Evolutionary conservation across 2,329 filamentous ascomycete species (phyloP).

Genomic region (Diaporthe citriasiana): DNA sequence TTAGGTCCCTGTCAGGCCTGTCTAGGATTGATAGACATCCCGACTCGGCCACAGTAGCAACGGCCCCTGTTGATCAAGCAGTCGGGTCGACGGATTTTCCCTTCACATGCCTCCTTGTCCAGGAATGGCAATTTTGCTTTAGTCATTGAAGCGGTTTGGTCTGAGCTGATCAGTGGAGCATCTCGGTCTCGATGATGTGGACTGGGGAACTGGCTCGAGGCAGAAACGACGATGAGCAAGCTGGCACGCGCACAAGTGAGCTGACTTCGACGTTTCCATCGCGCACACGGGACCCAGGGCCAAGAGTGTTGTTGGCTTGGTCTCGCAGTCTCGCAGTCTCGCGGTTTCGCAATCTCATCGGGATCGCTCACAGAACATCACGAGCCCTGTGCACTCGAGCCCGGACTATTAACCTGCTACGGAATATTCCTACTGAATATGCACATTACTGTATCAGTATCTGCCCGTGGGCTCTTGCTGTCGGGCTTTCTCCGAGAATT

Average conservation of each 20-base stretch:
- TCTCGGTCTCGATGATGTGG: conserved; percentile 18
- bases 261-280: conserved; percentile 8
- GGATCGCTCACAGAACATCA: not conserved
- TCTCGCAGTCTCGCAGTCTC: not conserved
- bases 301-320: not conserved
- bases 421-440: conserved; percentile 7
- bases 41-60: not conserved
- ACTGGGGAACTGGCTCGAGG: not conserved
- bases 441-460: not conserved
- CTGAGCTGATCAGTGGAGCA: conserved; percentile 26
- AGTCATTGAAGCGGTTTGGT: conserved; percentile 10
- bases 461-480: not conserved
- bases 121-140: conserved; percentile 12
- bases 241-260: not conserved
- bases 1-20: conserved; percentile 19
- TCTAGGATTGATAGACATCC: conserved; percentile 28
- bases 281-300: not conserved
- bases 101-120: conserved; percentile 28
- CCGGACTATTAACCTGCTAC: not conserved
- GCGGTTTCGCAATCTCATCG: not conserved
- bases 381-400: not conserved
- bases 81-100: conserved; percentile 14
- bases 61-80: conserved; percentile 34
- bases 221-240: not conserved
- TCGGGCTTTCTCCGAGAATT: conserved; percentile 33